Evolutionary conservation across 352 stramenopile genomes (phyloP).

Genomic region (Globisporangium echinulatum): DNA sequence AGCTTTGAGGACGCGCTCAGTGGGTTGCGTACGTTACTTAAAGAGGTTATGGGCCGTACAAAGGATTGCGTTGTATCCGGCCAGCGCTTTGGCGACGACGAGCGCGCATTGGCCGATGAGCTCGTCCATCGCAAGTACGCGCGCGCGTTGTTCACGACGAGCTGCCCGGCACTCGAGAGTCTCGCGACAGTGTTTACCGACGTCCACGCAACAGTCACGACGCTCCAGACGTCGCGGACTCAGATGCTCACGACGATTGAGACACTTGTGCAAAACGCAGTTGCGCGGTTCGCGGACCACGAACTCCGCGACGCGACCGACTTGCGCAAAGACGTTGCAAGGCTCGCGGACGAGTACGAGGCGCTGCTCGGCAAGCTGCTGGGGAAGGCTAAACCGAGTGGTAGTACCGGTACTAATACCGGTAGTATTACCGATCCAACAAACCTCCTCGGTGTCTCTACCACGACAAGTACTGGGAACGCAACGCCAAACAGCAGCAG

Average conservation of each 20-base stretch:
- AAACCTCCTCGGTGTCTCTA: slow-evolving; percentile 12
- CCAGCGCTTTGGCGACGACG: slow-evolving; percentile 58
- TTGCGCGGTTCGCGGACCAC: slow-evolving; percentile 62
- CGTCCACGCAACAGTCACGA: slow-evolving; percentile 73
- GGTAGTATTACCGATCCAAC: slow-evolving; percentile 9
- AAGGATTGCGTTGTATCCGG: slow-evolving; percentile 76
- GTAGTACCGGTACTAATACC: slow-evolving; percentile 18
- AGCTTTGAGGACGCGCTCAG: slow-evolving; percentile 72
- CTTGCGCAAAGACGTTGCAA: slow-evolving; percentile 55
- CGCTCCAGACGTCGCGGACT: slow-evolving; percentile 78
- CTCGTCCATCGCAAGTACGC: slow-evolving; percentile 73
- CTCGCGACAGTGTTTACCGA: slow-evolving; percentile 78
- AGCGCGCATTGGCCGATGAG: slow-evolving; percentile 64
- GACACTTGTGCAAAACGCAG: slow-evolving; percentile 56
- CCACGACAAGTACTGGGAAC: neutral
- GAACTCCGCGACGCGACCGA: slow-evolving; percentile 73
- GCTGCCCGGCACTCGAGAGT: slow-evolving; percentile 55
- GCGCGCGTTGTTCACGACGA: slow-evolving; percentile 83
- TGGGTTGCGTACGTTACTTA: slow-evolving; percentile 54
- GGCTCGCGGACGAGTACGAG: slow-evolving; percentile 78
- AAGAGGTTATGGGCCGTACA: slow-evolving; percentile 58
- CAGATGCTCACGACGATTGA: slow-evolving; percentile 82
- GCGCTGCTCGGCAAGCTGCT: slow-evolving; percentile 71
- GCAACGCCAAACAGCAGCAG: neutral
- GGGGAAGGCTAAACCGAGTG: slow-evolving; percentile 52